Evolutionary conservation across 495 filamentous ascomycete species (phyloP).

Genomic region (Penicillium psychrofluorescens): DNA sequence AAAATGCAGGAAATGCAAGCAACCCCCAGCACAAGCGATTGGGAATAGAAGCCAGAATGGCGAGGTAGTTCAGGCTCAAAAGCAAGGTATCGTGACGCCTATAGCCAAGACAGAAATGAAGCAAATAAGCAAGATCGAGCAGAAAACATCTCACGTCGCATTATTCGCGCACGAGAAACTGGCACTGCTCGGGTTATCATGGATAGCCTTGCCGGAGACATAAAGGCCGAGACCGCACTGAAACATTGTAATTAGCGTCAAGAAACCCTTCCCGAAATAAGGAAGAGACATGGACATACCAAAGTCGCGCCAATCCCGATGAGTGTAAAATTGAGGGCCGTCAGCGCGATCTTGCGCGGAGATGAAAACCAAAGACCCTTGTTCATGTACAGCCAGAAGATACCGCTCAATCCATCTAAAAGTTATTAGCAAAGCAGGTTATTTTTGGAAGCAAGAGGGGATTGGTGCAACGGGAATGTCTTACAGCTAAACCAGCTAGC

Average conservation of each 20-base stretch:
- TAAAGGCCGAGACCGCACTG: constrained; percentile 39
- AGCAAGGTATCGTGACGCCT: neutral
- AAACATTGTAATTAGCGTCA: constrained; percentile 1
- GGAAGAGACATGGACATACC: constrained; percentile 15
- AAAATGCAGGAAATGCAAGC: neutral
- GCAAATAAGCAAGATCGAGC: neutral
- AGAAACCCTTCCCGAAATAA: neutral
- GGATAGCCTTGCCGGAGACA: constrained; percentile 34
- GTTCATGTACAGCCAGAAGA: constrained; percentile 40
- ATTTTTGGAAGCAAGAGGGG: no score
- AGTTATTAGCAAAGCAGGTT: no score
- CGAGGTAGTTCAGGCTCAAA: no score
- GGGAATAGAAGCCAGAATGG: no score
- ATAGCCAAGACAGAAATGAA: neutral
- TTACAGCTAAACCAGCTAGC: constrained; percentile 36
- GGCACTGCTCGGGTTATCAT: constrained; percentile 25
- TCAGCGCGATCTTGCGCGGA: constrained; percentile 24
- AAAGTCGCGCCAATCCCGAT: constrained; percentile 27
- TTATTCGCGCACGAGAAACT: constrained; percentile 41
- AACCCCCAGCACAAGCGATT: neutral
- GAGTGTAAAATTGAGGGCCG: constrained; percentile 19
- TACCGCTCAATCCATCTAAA: constrained; percentile 24
- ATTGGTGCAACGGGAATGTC: no score
- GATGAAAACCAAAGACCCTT: constrained; percentile 20
- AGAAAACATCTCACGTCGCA: constrained; percentile 6